These are phyloP conservation scores for Inosperma sp. DNA, from an alignment of 768 basidiomycete species.

Conservation along the genomic window DNA sequence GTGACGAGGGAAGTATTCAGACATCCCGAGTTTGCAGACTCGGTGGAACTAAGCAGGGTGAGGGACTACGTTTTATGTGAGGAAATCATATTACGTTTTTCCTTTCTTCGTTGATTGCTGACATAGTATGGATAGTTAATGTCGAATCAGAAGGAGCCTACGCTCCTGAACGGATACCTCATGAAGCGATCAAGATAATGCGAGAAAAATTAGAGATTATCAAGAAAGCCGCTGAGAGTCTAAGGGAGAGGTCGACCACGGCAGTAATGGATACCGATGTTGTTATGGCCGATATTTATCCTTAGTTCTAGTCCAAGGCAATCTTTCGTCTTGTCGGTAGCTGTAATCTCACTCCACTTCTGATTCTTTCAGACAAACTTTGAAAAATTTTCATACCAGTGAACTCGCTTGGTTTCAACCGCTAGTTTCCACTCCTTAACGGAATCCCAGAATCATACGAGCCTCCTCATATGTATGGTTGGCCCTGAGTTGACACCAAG, in stretches of 20 bases:
- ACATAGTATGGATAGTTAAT: constrained; percentile 50
- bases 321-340: too few relatives aligned
- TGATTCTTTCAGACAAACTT: too few relatives aligned
- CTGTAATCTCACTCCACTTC: too few relatives aligned
- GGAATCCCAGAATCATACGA: too few relatives aligned
- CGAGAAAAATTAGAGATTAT: constrained; percentile 67
- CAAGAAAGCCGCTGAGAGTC: constrained; percentile 52
- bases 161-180: constrained; percentile 74
- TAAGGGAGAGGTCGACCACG: constrained; percentile 40
- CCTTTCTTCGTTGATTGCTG: not conserved
- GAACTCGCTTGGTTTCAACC: too few relatives aligned
- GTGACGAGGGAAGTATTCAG: constrained; percentile 91
- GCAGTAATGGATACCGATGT: constrained; percentile 39
- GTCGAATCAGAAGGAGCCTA: constrained; percentile 92
- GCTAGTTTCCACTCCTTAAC: too few relatives aligned
- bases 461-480: too few relatives aligned
- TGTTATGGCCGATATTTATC: constrained; percentile 37
- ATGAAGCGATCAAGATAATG: constrained; percentile 78
- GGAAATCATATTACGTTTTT: constrained; percentile 23
- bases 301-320: not conserved
- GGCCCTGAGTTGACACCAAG: too few relatives aligned
- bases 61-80: constrained; percentile 91
- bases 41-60: constrained; percentile 78
- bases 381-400: too few relatives aligned
- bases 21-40: constrained; percentile 84